These are phyloP conservation scores for Scenedesmus sp. DNA, from an alignment of 163 green algal genomes.

Conservation along the genomic window DNA sequence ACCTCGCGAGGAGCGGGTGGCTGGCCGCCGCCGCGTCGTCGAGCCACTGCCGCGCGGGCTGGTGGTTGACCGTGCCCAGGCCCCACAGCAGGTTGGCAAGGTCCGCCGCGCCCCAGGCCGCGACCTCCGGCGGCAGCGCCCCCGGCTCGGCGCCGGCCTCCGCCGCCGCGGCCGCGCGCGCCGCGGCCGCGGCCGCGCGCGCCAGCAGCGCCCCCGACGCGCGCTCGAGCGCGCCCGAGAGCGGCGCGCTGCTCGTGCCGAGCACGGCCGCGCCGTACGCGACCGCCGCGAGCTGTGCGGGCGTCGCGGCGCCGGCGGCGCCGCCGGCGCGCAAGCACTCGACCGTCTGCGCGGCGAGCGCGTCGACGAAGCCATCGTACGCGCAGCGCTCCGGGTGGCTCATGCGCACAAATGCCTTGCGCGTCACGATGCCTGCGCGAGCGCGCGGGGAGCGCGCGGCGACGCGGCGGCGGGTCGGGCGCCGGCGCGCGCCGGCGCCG, in stretches of 20 bases:
- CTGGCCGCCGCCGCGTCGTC: neutral
- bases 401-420: constrained; percentile 42
- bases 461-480: no score
- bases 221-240: neutral
- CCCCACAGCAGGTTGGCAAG: constrained; percentile 38
- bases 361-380: constrained; percentile 31
- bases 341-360: constrained; percentile 4
- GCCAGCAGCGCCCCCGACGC: constrained; percentile 6
- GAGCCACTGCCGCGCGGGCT: constrained; percentile 3
- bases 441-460: neutral
- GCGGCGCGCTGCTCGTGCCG: neutral
- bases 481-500: no score
- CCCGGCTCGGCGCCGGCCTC: neutral
- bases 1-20: constrained; percentile 19
- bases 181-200: neutral
- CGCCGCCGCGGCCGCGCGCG: neutral
- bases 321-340: neutral
- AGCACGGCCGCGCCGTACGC: constrained; percentile 31
- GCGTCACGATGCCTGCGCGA: constrained; percentile 17
- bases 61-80: constrained; percentile 5
- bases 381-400: constrained; percentile 11
- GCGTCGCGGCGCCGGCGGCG: neutral
- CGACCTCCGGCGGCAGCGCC: neutral
- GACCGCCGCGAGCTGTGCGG: constrained; percentile 15
- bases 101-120: constrained; percentile 11